These are phyloP conservation scores for Mycena leptocephala DNA, from an alignment of 768 basidiomycete genomes.

Conservation along the genomic window DNA sequence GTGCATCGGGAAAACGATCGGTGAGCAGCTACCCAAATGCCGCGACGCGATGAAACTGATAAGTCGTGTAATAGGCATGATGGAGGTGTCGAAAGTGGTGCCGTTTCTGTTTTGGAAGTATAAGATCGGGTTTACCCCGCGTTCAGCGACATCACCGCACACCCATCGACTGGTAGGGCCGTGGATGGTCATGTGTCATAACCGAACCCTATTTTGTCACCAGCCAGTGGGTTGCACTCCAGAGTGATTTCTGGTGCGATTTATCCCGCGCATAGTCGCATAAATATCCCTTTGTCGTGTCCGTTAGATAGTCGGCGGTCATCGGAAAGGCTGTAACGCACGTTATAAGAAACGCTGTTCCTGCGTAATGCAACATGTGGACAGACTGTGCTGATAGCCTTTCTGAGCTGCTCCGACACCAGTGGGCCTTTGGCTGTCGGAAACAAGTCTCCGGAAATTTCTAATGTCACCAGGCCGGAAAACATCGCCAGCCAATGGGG, in stretches of 20 bases:
- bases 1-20: constrained; percentile 21
- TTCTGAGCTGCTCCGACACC: not conserved
- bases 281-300: not conserved
- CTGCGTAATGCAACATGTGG: not conserved
- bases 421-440: not conserved
- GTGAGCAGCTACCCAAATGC: not conserved
- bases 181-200: constrained; percentile 8
- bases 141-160: constrained; percentile 18
- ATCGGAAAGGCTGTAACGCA: not conserved
- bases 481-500: not conserved
- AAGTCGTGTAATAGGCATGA: not conserved
- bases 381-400: not conserved
- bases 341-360: not conserved
- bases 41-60: not conserved
- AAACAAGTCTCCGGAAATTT: not conserved
- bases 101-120: constrained; percentile 19
- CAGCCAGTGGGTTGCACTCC: constrained; percentile 26
- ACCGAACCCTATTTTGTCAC: constrained; percentile 19
- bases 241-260: constrained; percentile 31
- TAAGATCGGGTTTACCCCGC: constrained; percentile 17
- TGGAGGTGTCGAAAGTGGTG: constrained; percentile 24
- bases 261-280: not conserved
- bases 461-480: not conserved
- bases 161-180: not conserved
- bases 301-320: not conserved